Base-by-base conservation (phyloP, 805 yeast species). In the Starmerella cellae region DNA sequence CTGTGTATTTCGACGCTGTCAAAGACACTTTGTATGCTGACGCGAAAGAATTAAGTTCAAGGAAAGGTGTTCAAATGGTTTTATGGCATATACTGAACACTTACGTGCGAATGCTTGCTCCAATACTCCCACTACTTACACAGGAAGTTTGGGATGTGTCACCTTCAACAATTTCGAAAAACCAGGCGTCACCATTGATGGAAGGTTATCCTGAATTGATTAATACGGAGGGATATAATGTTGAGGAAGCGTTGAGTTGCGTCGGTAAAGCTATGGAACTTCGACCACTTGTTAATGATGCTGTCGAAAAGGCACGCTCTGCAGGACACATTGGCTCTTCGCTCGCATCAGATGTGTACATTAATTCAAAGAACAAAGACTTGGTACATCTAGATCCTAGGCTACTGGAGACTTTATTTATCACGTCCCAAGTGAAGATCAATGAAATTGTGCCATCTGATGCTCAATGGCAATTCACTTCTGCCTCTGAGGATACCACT, bases 1-100 rank as follows among this genome's bases (percentile, higher is more conserved):
- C 96, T 0, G 65, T 79, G 24, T 91, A 88, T 60, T 85, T 91
- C 60, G 94, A 84, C 55, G 70, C 82, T 23, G 73, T 80, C 31
- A 91, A 91, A 55, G 97, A 91, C 55, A 66, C 80, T 38, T 66
- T 91, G 16, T 91, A 91, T 58, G 80, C 94, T 0, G 91, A 82
- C 47, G 48, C 59, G 0, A 39, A 53, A 1, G 59, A 61, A 23
- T 72, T 79, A 0, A 34, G 56, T 2, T 65, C 71, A 16, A 69
- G 94, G 43, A 64, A 71, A 41, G 64, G 76, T 2, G 70, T 73
- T 6, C 88, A 81, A 58, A 76, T 81, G 3, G 88, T 80, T 0
- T 64, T 91, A 39, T 43, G 53, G 16, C 50, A 64, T 35, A 65
- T 82, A 13, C 62, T 84, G 16, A 66, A 65, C 34, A 68, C 75